Conservation (phyloP, 2,329 filamentous ascomycete species). For the Colletotrichum brevisporum region DNA sequence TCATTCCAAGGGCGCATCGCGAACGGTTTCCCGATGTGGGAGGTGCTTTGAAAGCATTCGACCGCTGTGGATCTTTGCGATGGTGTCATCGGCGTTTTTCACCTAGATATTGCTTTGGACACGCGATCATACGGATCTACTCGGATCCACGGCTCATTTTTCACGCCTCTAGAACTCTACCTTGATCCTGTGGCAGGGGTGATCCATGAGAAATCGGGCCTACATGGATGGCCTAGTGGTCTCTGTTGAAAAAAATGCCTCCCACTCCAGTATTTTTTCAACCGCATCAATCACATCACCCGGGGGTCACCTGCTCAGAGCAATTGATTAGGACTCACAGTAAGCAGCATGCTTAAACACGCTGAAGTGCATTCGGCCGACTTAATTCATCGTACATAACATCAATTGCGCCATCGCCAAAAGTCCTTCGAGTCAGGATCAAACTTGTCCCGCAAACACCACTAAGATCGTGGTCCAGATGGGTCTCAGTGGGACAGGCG, state of each 20-base stretch:
- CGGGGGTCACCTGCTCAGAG: neutral
- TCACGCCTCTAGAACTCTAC: conserved; percentile 1
- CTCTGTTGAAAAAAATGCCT: neutral
- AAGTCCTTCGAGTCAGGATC: conserved; percentile 27
- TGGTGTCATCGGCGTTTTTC: conserved; percentile 37
- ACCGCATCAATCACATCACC: conserved; percentile 12
- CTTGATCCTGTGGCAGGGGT: neutral
- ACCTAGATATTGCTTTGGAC: conserved; percentile 1
- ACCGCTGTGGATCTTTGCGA: conserved; percentile 25
- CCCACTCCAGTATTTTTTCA: neutral
- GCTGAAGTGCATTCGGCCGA: too few relatives aligned
- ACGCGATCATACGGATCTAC: conserved; percentile 4
- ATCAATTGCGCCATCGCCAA: conserved; percentile 35
- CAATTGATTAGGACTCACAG: neutral
- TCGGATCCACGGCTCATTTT: conserved; percentile 18
- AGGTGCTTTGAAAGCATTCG: conserved; percentile 9
- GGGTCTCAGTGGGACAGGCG: conserved; percentile 5
- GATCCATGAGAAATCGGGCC: neutral
- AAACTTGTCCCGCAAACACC: neutral
- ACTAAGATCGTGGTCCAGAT: neutral
- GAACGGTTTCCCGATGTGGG: neutral
- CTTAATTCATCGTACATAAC: conserved; percentile 1
- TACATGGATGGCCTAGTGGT: neutral
- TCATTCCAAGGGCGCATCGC: neutral
- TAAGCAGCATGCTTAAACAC: neutral